These are phyloP conservation scores for Lippia alba DNA, from an alignment of 305 asterid genomes.

Conservation along the genomic window DNA sequence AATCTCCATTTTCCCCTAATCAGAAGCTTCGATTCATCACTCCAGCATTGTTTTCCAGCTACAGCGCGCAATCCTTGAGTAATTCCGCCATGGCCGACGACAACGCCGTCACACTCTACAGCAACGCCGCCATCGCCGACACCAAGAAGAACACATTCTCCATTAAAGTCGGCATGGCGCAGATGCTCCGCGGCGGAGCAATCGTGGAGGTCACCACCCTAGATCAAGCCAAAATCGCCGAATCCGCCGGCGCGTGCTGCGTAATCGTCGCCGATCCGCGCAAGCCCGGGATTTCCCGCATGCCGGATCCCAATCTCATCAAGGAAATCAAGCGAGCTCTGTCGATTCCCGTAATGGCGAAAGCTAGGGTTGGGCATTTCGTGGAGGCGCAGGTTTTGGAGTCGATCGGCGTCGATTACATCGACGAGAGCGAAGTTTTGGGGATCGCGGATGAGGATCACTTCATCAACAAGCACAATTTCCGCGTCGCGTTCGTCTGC, in stretches of 20 bases:
- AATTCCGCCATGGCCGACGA: conserved; percentile 69
- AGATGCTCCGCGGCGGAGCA: conserved; percentile 86
- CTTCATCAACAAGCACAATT: conserved; percentile 80
- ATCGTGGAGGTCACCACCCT: conserved; percentile 60
- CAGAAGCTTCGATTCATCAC: not conserved
- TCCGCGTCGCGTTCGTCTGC: conserved; percentile 66
- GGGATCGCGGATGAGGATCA: conserved; percentile 72
- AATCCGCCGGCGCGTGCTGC: conserved; percentile 84
- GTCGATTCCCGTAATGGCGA: conserved; percentile 71
- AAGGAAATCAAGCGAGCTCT: conserved; percentile 72
- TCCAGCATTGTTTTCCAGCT: not conserved
- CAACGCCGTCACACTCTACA: conserved; percentile 77
- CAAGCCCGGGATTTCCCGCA: conserved; percentile 63
- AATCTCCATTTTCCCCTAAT: conserved; percentile 11
- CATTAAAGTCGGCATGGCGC: conserved; percentile 73
- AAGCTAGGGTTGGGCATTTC: conserved; percentile 79
- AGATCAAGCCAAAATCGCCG: conserved; percentile 79
- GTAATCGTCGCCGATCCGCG: conserved; percentile 60
- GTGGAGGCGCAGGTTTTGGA: conserved; percentile 89
- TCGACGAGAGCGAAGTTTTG: conserved; percentile 74
- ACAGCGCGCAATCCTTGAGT: conserved; percentile 21
- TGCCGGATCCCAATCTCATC: conserved; percentile 76
- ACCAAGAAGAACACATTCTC: conserved; percentile 69
- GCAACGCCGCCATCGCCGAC: conserved; percentile 66
- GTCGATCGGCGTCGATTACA: conserved; percentile 71